Base-by-base conservation (phyloP, 106 monocot species). In the Hemerocallis citrina region DNA sequence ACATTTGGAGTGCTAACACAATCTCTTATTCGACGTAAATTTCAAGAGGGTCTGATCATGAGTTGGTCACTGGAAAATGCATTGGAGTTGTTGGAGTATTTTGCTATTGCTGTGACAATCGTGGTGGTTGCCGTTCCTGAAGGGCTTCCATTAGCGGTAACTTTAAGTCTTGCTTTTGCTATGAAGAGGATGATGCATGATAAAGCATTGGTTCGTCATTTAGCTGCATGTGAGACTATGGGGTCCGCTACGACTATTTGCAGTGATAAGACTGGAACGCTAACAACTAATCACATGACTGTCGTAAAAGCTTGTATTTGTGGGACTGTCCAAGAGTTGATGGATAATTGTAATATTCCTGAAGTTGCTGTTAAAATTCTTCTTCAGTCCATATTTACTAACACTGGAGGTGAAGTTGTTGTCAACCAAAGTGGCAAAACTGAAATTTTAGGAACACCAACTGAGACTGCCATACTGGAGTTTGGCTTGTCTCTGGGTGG, bases 111-210 rank as follows among this genome's bases (percentile, higher is more conserved):
- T n/a, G 77, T 77, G 20, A 77, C 77, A 23, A 77, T 77, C 21
- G 77, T 77, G 25, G 77, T 77, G 58, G 77, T 77, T 40, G 77
- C 77, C 21, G 77, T 77, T 61, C 77, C 77, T 31, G 77, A 77
- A 55, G 77, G 77, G 14, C 54, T 77, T 23, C 77, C 77, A 8
- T 45, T 77, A 23, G 77, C 77, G 28, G 77, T 77, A 34, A 77
- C 77, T 1, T 61, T 77, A 55, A 77, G 77, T 30, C 77, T 77
- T 28, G 77, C 77, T 34, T 77, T 77, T 66, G 77, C 77, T 20
- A 77, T 77, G 77, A 77, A 77, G 66, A 77, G 71, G 27, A 77
- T 77, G 77, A 77, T 77, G 77, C 71, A 71, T 34, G 77, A 77
- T 23, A 77, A 77, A 44, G 77, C 77, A 33, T 27, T 77, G 16